Base-by-base conservation (phyloP, 768 basidiomycete species). In the Pulveroboletus sp. region DNA sequence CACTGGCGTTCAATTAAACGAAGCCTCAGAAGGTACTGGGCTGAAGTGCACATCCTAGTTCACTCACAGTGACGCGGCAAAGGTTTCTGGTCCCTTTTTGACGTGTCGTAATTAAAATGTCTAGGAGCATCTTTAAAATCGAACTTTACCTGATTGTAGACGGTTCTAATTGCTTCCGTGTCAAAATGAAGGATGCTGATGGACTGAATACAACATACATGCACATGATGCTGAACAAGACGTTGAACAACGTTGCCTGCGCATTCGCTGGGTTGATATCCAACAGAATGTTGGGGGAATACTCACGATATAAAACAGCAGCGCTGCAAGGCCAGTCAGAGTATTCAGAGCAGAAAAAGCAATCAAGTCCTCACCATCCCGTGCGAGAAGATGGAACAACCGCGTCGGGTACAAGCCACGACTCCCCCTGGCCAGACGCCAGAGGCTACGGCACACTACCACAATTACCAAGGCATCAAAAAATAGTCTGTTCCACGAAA, bases 171-270 rank as follows among this genome's bases (percentile, higher is more conserved):
- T 23, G n/a, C 11, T 35, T 1, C 25, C 38, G 6, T 12, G 11
- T 53, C 20, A 43, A 34, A n/a, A n/a, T 25, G 4, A 17, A 14
- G n/a, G 3, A 14, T 6, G 19, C 11, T 4, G 4, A 14, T n/a
- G n/a, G n/a, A n/a, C n/a, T n/a, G n/a, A n/a, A 17, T 19, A 33
- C 24, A 41, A 55, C 59, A 11, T 35, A 60, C 59, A 53, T 59
- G 14, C 43, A 52, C 36, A 40, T 4, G 10, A 62, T 52, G 1
- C 27, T 44, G 2, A 61, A 29, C 2, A 58, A 0, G 5, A 38
- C 36, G 21, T 50, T 56, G 23, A 56, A 49, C 36, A 52, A 2
- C 2, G 46, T 48, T n/a, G 46, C 37, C 53, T 62, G 17, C 1
- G 20, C 17, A 20, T 23, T 10, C 16, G 11, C 47, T 4, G 37